Evolutionary conservation across 139 green algal species (phyloP).

Genomic region (Chlamydomonas urium): DNA sequence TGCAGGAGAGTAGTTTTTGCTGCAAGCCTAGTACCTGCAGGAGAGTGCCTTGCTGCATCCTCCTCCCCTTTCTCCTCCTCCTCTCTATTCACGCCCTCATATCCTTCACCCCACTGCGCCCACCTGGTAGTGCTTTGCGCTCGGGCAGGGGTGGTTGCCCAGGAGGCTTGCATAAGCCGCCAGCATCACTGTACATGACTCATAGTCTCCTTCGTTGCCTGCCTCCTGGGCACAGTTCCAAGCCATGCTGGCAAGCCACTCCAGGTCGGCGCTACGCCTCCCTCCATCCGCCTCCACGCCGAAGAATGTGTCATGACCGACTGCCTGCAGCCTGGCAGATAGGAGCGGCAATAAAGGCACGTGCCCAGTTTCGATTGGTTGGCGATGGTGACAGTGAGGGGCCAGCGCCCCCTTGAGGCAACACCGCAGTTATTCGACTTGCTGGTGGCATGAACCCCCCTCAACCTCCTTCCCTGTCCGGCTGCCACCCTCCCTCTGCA

Average conservation of each 20-base stretch:
- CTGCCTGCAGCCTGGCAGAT: background rate
- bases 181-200: conserved; percentile 3
- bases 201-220: background rate
- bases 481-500: too few species aligned
- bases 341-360: background rate
- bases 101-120: background rate
- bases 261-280: background rate
- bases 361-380: background rate
- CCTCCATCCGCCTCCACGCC: background rate
- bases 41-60: background rate
- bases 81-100: too few species aligned
- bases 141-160: background rate
- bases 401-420: background rate
- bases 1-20: background rate
- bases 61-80: background rate
- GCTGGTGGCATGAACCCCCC: background rate
- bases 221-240: background rate
- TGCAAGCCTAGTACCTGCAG: background rate
- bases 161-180: background rate
- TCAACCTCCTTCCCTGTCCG: too few species aligned
- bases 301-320: background rate
- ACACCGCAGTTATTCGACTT: background rate
- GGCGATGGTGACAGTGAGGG: background rate
- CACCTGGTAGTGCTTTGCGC: background rate
- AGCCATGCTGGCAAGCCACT: background rate